Conservation (phyloP, 2,329 filamentous ascomycete genomes). For the Monilinia fructicola region DNA sequence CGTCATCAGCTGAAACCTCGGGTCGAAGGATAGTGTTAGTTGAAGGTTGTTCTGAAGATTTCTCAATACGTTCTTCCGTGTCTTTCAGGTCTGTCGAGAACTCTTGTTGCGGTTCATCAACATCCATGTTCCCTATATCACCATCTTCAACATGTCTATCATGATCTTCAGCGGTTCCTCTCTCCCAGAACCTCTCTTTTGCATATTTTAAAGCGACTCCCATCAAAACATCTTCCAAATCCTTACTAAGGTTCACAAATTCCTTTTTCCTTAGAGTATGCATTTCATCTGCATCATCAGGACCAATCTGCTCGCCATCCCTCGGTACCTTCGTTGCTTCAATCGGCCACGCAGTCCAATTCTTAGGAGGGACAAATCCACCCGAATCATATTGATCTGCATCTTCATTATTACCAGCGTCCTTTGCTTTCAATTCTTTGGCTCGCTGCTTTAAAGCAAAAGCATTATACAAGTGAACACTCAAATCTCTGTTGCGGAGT, state of each 20-base stretch:
- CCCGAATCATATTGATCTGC: conserved; percentile 31
- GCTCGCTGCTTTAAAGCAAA: conserved; percentile 62
- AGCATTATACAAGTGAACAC: conserved; percentile 76
- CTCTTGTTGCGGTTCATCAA: conserved; percentile 7
- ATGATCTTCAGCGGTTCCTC: conserved; percentile 33
- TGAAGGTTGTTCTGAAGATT: conserved; percentile 16
- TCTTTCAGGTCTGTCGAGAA: neutral
- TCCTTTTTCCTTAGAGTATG: conserved; percentile 52
- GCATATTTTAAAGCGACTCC: conserved; percentile 66
- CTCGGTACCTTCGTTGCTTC: conserved; percentile 60
- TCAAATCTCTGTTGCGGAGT: conserved; percentile 64
- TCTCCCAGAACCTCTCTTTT: conserved; percentile 59
- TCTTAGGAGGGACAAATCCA: conserved; percentile 53
- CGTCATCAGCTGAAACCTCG: conserved; percentile 68
- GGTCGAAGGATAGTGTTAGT: conserved; percentile 42
- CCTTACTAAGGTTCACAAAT: conserved; percentile 53
- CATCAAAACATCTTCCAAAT: conserved; percentile 68
- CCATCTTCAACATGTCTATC: conserved; percentile 25
- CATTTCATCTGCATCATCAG: conserved; percentile 49
- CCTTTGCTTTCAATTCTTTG: conserved; percentile 23
- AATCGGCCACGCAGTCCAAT: conserved; percentile 88
- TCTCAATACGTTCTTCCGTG: conserved; percentile 23
- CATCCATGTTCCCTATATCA: conserved; percentile 26
- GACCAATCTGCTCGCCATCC: conserved; percentile 50
- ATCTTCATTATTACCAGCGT: conserved; percentile 34